Conservation (phyloP, 78 protist genomes). For the Monocercomonoides exilis region DNA sequence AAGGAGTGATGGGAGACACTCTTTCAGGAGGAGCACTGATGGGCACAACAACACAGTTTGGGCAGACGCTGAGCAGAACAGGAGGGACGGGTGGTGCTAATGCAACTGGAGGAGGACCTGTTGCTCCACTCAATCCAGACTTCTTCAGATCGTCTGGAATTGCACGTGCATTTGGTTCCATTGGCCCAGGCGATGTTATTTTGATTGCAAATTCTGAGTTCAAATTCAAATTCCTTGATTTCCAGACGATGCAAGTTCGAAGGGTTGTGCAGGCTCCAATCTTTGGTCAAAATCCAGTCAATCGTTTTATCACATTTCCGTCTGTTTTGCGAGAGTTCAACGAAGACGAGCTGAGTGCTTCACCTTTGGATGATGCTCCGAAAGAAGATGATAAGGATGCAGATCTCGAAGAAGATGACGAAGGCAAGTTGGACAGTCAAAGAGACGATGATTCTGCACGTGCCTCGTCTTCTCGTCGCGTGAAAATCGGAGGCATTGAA, state of each 20-base stretch:
- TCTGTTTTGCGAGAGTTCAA: constrained; percentile 6
- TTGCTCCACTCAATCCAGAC: neutral
- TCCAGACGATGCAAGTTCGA: neutral
- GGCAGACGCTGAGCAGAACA: no score
- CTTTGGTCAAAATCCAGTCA: constrained; percentile 40
- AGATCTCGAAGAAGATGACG: neutral
- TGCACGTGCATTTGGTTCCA: neutral
- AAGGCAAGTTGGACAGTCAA: constrained; percentile 12
- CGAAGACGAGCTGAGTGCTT: neutral
- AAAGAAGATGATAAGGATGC: neutral
- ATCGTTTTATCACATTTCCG: neutral
- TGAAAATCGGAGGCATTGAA: no score
- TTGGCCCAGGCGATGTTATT: constrained; percentile 10
- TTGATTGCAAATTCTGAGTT: constrained; percentile 22
- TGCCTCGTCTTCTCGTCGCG: no score
- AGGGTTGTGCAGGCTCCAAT: constrained; percentile 36
- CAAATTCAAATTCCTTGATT: constrained; percentile 28
- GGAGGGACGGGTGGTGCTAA: no score
- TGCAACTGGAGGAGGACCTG: no score
- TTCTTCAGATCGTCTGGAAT: neutral
- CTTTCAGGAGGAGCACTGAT: no score
- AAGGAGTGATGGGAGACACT: no score
- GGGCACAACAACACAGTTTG: no score
- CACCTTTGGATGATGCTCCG: neutral
- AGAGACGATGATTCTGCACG: no score